Evolutionary conservation across 805 yeast genomes (phyloP), one percentile per base, ranked within the genome.

Genomic region (Cyberlindnera saturnus): DNA sequence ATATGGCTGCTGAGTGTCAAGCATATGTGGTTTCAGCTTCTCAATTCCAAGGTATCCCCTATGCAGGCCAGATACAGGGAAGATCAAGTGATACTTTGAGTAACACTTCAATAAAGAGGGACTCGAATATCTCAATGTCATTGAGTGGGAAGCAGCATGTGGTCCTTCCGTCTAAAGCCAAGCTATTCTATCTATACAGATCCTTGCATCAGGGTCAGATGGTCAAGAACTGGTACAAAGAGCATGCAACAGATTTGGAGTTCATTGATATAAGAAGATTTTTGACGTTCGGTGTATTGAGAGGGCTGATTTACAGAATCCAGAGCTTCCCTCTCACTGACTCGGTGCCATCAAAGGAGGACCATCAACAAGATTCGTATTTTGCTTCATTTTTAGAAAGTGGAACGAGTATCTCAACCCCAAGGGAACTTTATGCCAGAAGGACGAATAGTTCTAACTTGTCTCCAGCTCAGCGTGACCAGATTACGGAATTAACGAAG

Each of bases 191-290:
- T 45, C 73, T 93, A 1, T 91, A 88, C 60, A 63, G 87, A 39
- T 79, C 89, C 2, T 69, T 93, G 45, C 82, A 82, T 47, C 95
- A 84, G 49, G 93, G 95, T 1, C 77, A 75, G 34, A 74, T 86
- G 0, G 69, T 93, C 10, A 79, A 79, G 47, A 86, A 83, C 19
- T 95, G 99, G 98, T 86, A 79, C 58, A 55, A 72, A 20, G 84
- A 79, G 45, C 82, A 93, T 56, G 69, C 68, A 33, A 74, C 74
- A 38, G 63, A 66, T 4, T 65, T 93, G 15, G 56, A 65, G 19
- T 74, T 79, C 49, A 78, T 95, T 34, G 99, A 93, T 61, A 69
- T 93, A 4, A 71, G 98, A 49, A 67, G 95, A 42, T 86, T 93
- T 53, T 69, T 93, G 17, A 79, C 89, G 16, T 93, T 90, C 69